Conservation (phyloP, 2,329 filamentous ascomycete genomes). For the Fusarium graminum region DNA sequence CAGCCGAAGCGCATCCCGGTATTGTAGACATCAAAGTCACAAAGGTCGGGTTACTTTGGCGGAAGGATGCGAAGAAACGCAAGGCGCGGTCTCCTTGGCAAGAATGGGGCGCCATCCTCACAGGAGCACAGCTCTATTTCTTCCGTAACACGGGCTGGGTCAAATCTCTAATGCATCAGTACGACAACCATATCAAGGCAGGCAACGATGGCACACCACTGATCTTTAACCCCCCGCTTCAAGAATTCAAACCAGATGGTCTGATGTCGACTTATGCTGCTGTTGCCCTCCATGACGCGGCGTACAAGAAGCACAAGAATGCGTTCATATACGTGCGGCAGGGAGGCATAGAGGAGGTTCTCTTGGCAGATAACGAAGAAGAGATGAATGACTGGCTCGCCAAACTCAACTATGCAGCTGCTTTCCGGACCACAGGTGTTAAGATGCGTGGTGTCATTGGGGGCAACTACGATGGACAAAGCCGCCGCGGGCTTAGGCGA, state of each 20-base stretch:
- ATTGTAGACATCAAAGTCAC: slow-evolving; percentile 98
- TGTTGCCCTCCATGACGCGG: slow-evolving; percentile 86
- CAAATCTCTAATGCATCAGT: slow-evolving; percentile 89
- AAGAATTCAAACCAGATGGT: slow-evolving; percentile 93
- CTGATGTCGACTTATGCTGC: slow-evolving; percentile 94
- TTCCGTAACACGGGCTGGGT: slow-evolving; percentile 95
- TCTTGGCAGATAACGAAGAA: slow-evolving; percentile 88
- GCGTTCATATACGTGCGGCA: slow-evolving; percentile 92
- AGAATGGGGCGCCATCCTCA: slow-evolving; percentile 97
- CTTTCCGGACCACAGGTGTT: slow-evolving; percentile 91
- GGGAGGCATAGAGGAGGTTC: slow-evolving; percentile 87
- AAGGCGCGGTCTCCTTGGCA: slow-evolving; percentile 97
- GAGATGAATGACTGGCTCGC: slow-evolving; percentile 98
- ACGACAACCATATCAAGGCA: slow-evolving; percentile 83
- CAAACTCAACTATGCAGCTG: slow-evolving; percentile 95
- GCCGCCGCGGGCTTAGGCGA: slow-evolving; percentile 77
- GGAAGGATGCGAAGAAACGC: slow-evolving; percentile 93
- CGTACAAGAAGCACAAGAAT: slow-evolving; percentile 95
- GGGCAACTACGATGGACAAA: slow-evolving; percentile 86
- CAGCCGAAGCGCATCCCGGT: slow-evolving; percentile 87
- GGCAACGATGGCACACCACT: slow-evolving; percentile 82
- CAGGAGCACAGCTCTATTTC: slow-evolving; percentile 96
- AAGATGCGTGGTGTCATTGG: slow-evolving; percentile 89
- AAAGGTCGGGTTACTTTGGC: slow-evolving; percentile 94
- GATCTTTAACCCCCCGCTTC: slow-evolving; percentile 89